Base-by-base conservation (phyloP, 2,329 filamentous ascomycete species). In the Fusarium verticillioides region DNA sequence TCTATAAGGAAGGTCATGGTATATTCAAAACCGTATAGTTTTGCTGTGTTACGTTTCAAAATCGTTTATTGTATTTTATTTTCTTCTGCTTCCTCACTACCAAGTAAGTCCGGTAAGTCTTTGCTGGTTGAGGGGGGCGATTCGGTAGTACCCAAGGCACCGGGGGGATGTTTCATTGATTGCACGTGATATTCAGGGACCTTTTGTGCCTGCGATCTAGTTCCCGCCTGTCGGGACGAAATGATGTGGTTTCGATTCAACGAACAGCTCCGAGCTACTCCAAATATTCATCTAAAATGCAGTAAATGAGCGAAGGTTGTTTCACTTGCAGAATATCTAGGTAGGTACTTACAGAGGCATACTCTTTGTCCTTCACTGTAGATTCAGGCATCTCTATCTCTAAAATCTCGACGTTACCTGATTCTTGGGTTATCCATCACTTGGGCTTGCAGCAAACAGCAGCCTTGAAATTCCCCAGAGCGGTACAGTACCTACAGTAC, bases 391-490 rank as follows among this genome's bases (percentile, higher is more conserved):
- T 39, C 19, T 28, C 32, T 26, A 52, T 26, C 49, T 37, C 34
- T 28, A 11, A n/a, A 9, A 32, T 32, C n/a, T 36, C 18, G 11
- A 23, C 30, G 16, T 34, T 23, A 23, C 50, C 50, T 39, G 32
- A 37, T 15, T 39, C 34, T 16, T 37, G 32, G n/a, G 49, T 39
- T 23, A 54, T 34, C 32, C 32, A 34, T n/a, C 34, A 26, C 15
- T n/a, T 28, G 23, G 19, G 40, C 46, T 46, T 62, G 23, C 32
- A 43, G 19, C 50, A 37, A 34, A 11, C 15, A 49, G 46, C n/a
- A 26, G 23, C 50, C 34, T 54, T 28, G 26, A 43, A 34, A 52
- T 72, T 69, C 69, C 69, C 69, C 59, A 57, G 40, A 49, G 39
- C 46, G 19, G 26, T 21, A 21, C 26, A 19, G 4, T 43, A 23